phyloP scores from a whole-genome alignment of 2,329 filamentous ascomycete genomes.

The Sclerotiophoma versabilis region DNA sequence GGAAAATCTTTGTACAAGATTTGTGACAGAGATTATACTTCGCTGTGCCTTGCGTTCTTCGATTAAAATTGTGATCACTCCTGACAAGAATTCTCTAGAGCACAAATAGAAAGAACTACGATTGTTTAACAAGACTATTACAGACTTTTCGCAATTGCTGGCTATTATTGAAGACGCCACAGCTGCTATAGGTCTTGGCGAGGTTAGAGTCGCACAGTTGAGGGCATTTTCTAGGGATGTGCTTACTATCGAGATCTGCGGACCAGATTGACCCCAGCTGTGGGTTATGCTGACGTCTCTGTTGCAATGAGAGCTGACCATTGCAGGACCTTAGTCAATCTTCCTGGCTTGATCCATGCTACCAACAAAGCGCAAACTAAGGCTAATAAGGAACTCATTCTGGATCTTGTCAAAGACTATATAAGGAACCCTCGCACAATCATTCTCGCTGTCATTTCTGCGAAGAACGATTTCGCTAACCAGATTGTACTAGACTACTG shows the following conservation, averaged over 20 bases:
- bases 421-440: slow-evolving; percentile 9
- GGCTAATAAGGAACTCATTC: slow-evolving; percentile 1
- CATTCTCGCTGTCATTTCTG: slow-evolving; percentile 41
- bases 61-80: slow-evolving; percentile 39
- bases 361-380: background rate
- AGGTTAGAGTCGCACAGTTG: slow-evolving; percentile 10
- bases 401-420: slow-evolving; percentile 8
- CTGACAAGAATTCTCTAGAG: slow-evolving; percentile 19
- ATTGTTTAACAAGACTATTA: slow-evolving; percentile 42
- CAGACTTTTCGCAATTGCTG: slow-evolving; percentile 50
- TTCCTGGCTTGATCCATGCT: slow-evolving; percentile 4
- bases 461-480: slow-evolving; percentile 59
- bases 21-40: slow-evolving; percentile 64
- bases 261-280: slow-evolving; percentile 40
- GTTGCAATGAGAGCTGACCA: no score
- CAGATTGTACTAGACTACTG: slow-evolving; percentile 63
- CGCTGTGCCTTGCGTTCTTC: no score
- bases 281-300: no score
- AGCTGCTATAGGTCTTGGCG: slow-evolving; percentile 54
- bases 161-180: slow-evolving; percentile 60
- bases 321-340: background rate
- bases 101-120: slow-evolving; percentile 42
- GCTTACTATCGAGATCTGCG: slow-evolving; percentile 50
- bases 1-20: slow-evolving; percentile 63
- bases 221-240: slow-evolving; percentile 51